Base-by-base conservation (phyloP, 192 early-diverging fungal species). In the Coemansia sp. region DNA sequence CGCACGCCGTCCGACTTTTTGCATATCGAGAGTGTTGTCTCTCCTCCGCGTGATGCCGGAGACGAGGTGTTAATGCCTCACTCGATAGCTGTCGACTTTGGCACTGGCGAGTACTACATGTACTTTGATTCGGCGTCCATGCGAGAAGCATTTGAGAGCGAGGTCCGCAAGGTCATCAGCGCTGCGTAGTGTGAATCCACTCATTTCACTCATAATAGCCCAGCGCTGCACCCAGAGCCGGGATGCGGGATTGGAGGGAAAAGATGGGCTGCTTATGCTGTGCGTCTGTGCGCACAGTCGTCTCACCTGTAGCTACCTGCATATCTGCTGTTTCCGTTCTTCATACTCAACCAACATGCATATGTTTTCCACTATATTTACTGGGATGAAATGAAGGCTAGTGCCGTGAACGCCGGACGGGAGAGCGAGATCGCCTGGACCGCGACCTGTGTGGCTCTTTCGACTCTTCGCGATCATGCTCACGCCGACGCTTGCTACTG, bases 41-140 rank as follows among this genome's bases (percentile, higher is more conserved):
- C 65, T 44, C 45, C 78, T 11, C 78, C 78, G 31, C 67, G 78
- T 29, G 64, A 68, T 46, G 78, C 73, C 25, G 73, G 72, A 17
- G 73, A 80, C 37, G 78, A 80, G 37, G 73, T 80, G 12, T 53
- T 80, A 5, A 80, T 80, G 73, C 69, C 78, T 9, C 65, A 80
- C 57, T 67, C 78, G 21, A 46, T 80, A 21, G 73, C 78, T 12
- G 46, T 80, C 17, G 64, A 74, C 29, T 80, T 80, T 69, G 78
- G 70, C 29, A 15, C 62, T 21, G 78, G 78, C 57, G 78, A 80
- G 65, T 75, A 72, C 67, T 75, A 72, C 39, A 44, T 80, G 62
- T 80, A 72, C 67, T 80, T 80, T 70, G 78, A 80, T 31, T 36
- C 73, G 11, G 55, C 67, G 5, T 21, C 45, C 0, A 75, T 75